Evolutionary conservation across 73 alveolate genomes (phyloP).

Genomic region (Tetrahymena elliotti): DNA sequence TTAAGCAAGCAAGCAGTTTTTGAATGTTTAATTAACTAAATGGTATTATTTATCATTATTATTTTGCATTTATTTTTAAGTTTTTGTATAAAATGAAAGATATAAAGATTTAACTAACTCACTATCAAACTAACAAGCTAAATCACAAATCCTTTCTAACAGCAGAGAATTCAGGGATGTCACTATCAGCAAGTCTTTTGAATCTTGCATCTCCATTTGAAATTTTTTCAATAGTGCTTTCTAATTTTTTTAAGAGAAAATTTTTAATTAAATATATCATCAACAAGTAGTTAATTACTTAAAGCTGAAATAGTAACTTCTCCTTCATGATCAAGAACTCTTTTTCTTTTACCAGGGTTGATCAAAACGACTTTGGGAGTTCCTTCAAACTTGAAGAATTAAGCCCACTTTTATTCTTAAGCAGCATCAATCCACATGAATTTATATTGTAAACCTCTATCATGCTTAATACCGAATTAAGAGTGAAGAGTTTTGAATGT

Average conservation of each 20-base stretch:
- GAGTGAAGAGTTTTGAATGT: constrained; percentile 1
- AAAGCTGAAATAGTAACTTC: neutral
- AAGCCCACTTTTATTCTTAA: constrained; percentile 36
- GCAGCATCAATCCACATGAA: constrained; percentile 40
- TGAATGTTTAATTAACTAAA: neutral
- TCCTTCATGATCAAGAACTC: constrained; percentile 50
- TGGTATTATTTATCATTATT: neutral
- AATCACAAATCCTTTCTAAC: neutral
- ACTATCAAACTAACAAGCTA: neutral
- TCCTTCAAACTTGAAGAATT: constrained; percentile 34
- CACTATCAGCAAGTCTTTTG: constrained; percentile 19
- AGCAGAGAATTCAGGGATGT: constrained; percentile 22
- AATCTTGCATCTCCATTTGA: constrained; percentile 48
- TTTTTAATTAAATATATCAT: too few species aligned
- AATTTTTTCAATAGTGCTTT: constrained; percentile 14
- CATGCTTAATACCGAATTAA: constrained; percentile 3
- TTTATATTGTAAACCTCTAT: constrained; percentile 39
- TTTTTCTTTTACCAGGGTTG: constrained; percentile 71
- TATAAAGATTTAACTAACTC: neutral
- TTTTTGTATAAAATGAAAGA: too few species aligned
- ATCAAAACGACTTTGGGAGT: constrained; percentile 51
- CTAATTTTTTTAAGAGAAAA: neutral
- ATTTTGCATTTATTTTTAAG: neutral
- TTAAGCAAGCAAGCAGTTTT: neutral
- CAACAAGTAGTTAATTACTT: neutral